phyloP scores from a whole-genome alignment of 202 grass and related monocot genomes.

The Dendrocalamus latiflorus region DNA sequence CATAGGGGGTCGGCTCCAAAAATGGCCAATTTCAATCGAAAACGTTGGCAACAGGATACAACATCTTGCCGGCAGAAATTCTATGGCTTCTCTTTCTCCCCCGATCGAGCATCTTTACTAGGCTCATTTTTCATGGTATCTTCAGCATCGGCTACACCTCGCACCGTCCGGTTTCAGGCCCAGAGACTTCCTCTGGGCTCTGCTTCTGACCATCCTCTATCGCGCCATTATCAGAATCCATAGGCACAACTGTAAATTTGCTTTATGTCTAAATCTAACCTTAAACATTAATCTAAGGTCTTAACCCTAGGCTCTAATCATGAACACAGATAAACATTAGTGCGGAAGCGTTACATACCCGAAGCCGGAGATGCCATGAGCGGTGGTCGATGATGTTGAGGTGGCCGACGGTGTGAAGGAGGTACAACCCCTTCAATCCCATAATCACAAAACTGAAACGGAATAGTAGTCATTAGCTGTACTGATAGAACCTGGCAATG shows the following conservation, averaged over 20 bases:
- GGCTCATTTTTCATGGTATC: constrained; percentile 16
- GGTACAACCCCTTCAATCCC: constrained; percentile 93
- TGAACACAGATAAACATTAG: too few relatives aligned
- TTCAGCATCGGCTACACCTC: constrained; percentile 62
- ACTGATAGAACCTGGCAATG: background rate
- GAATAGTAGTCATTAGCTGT: background rate
- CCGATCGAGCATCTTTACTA: constrained; percentile 37
- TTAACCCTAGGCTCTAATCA: too few relatives aligned
- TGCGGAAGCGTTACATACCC: too few relatives aligned
- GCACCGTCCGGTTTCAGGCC: constrained; percentile 55
- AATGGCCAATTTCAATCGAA: background rate
- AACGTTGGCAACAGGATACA: background rate
- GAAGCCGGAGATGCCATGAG: too few relatives aligned
- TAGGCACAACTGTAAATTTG: constrained; percentile 41
- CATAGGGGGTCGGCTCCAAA: background rate
- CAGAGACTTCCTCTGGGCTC: constrained; percentile 65
- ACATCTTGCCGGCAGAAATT: background rate
- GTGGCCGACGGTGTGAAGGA: too few relatives aligned
- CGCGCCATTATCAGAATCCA: constrained; percentile 65
- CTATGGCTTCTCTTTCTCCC: too few relatives aligned
- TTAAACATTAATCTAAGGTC: too few relatives aligned
- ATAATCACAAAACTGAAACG: constrained; percentile 43
- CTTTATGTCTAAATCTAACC: too few relatives aligned
- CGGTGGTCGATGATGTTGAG: too few relatives aligned
- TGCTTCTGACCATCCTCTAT: constrained; percentile 60